phyloP scores from a whole-genome alignment of 768 basidiomycete genomes.

The Mrakia blollopis region DNA sequence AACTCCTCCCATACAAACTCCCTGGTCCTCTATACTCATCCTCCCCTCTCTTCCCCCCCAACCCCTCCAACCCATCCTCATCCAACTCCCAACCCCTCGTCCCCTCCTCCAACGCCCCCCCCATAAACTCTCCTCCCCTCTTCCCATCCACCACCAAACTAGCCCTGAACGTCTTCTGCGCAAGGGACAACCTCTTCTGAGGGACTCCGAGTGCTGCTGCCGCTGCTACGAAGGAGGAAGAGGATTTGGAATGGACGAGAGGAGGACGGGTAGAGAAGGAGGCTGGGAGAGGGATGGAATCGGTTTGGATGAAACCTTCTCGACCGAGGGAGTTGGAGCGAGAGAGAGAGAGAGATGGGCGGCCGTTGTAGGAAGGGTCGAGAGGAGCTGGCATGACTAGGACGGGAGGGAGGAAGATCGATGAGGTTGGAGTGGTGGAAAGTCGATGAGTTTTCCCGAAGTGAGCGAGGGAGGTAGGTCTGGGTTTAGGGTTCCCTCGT shows the following conservation, averaged over 20 bases:
- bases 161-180: conserved; percentile 32
- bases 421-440: conserved; percentile 26
- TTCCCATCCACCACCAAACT: conserved; percentile 32
- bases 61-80: conserved; percentile 22
- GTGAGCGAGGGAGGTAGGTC: conserved; percentile 30
- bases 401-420: conserved; percentile 29
- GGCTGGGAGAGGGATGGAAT: conserved; percentile 22
- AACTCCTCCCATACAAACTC: conserved; percentile 30
- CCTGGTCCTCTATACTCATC: conserved; percentile 29
- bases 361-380: conserved; percentile 7
- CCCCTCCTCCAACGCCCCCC: conserved; percentile 30
- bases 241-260: conserved; percentile 8
- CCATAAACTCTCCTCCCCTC: conserved; percentile 25
- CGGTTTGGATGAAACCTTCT: conserved; percentile 19
- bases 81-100: conserved; percentile 22
- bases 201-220: conserved; percentile 20
- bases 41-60: conserved; percentile 11
- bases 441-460: conserved; percentile 23
- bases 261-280: conserved; percentile 17
- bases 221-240: conserved; percentile 25
- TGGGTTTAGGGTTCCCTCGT: background rate
- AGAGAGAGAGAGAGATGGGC: background rate
- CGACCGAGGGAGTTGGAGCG: background rate
- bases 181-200: conserved; percentile 16
- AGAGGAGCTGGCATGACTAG: conserved; percentile 32